These are phyloP conservation scores for Calcarisporium arbuscula DNA, from an alignment of 2,329 filamentous ascomycete genomes.

Conservation along the genomic window DNA sequence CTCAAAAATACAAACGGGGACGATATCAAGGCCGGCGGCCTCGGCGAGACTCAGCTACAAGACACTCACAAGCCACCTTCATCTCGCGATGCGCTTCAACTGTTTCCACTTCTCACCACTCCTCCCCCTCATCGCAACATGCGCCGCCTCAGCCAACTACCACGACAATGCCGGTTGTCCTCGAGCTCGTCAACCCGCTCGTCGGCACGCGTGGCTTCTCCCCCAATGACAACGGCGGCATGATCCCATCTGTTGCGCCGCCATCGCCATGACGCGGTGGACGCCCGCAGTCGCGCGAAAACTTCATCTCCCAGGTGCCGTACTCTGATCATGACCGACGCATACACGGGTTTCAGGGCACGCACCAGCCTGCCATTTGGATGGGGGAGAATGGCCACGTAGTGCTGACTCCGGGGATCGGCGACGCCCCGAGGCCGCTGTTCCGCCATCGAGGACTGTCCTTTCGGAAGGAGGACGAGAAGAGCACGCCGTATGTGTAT, in stretches of 20 bases:
- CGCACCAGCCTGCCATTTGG: conserved; percentile 46
- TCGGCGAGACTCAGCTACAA: too few species aligned
- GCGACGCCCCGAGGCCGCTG: conserved; percentile 19
- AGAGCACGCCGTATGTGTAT: conserved; percentile 39
- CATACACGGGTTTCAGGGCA: conserved; percentile 43
- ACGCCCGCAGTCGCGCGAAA: conserved; percentile 41
- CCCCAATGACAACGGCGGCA: conserved; percentile 27
- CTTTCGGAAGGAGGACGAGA: conserved; percentile 36
- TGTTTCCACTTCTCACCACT: background rate
- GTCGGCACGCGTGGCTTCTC: conserved; percentile 24
- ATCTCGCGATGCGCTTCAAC: background rate
- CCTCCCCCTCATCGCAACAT: background rate
- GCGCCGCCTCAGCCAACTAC: conserved; percentile 11
- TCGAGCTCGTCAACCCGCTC: conserved; percentile 26
- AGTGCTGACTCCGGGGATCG: conserved; percentile 33
- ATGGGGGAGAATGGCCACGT: conserved; percentile 43
- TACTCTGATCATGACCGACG: conserved; percentile 36
- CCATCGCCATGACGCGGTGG: conserved; percentile 46
- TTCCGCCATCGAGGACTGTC: conserved; percentile 34
- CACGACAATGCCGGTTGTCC: conserved; percentile 22
- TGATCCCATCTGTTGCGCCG: conserved; percentile 29
- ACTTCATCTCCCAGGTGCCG: conserved; percentile 42
- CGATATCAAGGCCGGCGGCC: too few species aligned
- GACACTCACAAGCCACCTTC: too few species aligned
- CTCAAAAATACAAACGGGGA: too few species aligned